phyloP scores from a whole-genome alignment of 805 yeast genomes.

The Lipomyces orientalis region DNA sequence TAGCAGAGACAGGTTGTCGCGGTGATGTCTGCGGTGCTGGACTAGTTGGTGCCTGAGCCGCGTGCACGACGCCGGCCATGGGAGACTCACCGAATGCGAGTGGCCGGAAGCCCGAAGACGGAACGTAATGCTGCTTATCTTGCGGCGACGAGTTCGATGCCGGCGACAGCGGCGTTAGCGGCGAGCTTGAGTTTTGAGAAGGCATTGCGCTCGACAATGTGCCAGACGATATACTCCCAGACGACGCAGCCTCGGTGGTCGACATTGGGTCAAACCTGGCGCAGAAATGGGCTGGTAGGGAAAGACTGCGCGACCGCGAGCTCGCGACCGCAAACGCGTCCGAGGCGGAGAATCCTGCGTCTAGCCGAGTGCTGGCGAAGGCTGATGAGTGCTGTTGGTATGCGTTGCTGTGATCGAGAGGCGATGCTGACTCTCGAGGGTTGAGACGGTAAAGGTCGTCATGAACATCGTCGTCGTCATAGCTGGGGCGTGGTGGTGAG shows the following conservation, averaged over 20 bases:
- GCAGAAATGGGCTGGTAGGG: not conserved
- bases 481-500: too few species aligned
- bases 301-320: not conserved
- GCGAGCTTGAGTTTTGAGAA: not conserved
- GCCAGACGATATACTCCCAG: not conserved
- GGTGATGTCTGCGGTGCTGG: slow-evolving; percentile 1
- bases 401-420: not conserved
- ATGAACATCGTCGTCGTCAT: not conserved
- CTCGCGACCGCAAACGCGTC: slow-evolving; percentile 5
- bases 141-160: not conserved
- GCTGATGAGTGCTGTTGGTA: not conserved
- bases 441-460: not conserved
- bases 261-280: not conserved
- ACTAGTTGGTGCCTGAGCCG: not conserved
- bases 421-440: not conserved
- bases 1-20: not conserved
- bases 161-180: not conserved
- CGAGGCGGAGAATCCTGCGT: not conserved
- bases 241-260: not conserved
- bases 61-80: not conserved
- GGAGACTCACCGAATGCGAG: not conserved
- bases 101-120: not conserved
- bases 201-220: not conserved
- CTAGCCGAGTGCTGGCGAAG: not conserved
- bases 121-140: not conserved